Conservation (phyloP, 2,329 filamentous ascomycete genomes). For the Clarireedia hainanense region DNA sequence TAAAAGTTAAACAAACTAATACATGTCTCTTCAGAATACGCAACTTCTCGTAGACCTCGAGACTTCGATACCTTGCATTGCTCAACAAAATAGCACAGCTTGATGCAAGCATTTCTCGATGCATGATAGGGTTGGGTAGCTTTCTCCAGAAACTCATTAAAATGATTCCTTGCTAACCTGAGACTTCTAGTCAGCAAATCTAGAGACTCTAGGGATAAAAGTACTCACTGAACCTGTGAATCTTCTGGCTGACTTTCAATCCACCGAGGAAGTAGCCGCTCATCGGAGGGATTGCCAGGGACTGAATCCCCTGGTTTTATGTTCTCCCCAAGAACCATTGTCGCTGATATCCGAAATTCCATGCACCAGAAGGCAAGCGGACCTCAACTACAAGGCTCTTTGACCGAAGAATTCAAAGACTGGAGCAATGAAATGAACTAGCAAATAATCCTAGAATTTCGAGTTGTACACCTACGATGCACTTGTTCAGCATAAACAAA, state of each 20-base stretch:
- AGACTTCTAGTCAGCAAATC: not conserved
- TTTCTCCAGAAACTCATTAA: constrained; percentile 20
- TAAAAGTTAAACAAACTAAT: constrained; percentile 52
- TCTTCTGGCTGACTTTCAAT: constrained; percentile 34
- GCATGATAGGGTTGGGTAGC: constrained; percentile 42
- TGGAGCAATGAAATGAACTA: too few species aligned
- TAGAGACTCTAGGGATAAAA: constrained; percentile 11
- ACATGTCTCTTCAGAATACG: constrained; percentile 42
- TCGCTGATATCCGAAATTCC: not conserved
- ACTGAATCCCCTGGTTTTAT: not conserved
- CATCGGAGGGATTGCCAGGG: constrained; percentile 14
- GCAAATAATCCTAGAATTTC: not conserved
- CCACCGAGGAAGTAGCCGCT: constrained; percentile 31
- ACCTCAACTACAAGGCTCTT: too few species aligned
- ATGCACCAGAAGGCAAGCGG: not conserved
- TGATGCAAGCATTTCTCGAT: constrained; percentile 50
- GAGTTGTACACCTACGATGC: not conserved
- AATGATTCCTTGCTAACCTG: constrained; percentile 19
- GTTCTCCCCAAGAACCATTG: not conserved
- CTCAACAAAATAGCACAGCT: constrained; percentile 55
- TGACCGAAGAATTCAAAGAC: too few species aligned
- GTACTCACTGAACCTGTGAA: constrained; percentile 31
- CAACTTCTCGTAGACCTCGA: constrained; percentile 37
- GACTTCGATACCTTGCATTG: constrained; percentile 46
- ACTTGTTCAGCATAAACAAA: not conserved